phyloP scores from a whole-genome alignment of 2,329 filamentous ascomycete genomes.

The Monosporascus sp. region DNA sequence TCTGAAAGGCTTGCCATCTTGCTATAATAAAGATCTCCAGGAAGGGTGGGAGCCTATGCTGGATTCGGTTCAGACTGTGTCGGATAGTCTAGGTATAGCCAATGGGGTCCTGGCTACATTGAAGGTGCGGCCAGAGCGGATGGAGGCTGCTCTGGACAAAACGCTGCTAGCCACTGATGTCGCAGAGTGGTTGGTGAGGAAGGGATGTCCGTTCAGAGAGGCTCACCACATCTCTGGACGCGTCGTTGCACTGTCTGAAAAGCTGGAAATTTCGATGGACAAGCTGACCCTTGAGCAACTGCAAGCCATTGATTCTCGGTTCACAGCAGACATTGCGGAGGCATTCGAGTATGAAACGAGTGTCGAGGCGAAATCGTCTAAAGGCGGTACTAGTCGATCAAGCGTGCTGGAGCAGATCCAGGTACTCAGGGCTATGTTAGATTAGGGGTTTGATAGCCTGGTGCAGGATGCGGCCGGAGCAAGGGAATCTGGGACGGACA shows the following conservation, averaged over 20 bases:
- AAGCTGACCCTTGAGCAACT: slow-evolving; percentile 54
- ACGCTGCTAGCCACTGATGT: slow-evolving; percentile 70
- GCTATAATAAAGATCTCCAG: slow-evolving; percentile 76
- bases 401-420: slow-evolving; percentile 58
- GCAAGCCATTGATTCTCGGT: slow-evolving; percentile 59
- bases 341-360: slow-evolving; percentile 68
- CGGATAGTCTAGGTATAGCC: slow-evolving; percentile 69
- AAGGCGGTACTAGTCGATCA: slow-evolving; percentile 52
- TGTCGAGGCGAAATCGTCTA: slow-evolving; percentile 61
- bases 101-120: slow-evolving; percentile 68
- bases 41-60: slow-evolving; percentile 72
- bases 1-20: slow-evolving; percentile 58
- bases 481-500: slow-evolving; percentile 22
- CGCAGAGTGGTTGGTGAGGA: slow-evolving; percentile 57
- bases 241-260: slow-evolving; percentile 66
- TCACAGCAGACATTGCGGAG: slow-evolving; percentile 60
- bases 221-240: slow-evolving; percentile 72
- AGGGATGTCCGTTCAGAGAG: slow-evolving; percentile 69
- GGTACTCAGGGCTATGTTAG: slow-evolving; percentile 31
- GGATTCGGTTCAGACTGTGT: slow-evolving; percentile 68
- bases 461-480: slow-evolving; percentile 10
- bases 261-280: slow-evolving; percentile 60
- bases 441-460: slow-evolving; percentile 14
- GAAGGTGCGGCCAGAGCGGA: slow-evolving; percentile 61
- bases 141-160: slow-evolving; percentile 63